Percentiles rank a stretch among this genome's conserved stretches.
phyloP scores from a whole-genome alignment of 2,329 filamentous ascomycete species.

The Cladosporium sp. region DNA sequence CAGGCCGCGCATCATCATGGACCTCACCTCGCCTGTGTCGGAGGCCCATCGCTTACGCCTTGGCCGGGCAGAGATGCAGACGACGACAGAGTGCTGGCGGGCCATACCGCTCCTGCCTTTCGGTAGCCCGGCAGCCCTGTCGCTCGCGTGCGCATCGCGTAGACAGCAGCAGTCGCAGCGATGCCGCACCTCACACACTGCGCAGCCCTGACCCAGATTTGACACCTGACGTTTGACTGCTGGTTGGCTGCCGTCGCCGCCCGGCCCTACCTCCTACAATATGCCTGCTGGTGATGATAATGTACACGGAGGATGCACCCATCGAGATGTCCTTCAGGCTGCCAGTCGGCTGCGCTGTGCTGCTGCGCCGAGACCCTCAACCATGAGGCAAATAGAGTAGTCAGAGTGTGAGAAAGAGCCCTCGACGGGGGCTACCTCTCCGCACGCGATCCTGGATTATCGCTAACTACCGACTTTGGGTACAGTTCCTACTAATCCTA shows the following conservation, averaged over 20 bases:
- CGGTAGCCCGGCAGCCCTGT: slow-evolving; percentile 9
- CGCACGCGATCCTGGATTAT: not conserved
- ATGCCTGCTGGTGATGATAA: not conserved
- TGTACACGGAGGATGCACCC: not conserved
- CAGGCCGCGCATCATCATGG: not conserved
- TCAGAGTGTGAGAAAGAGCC: slow-evolving; percentile 5
- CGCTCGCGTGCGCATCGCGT: slow-evolving; percentile 18
- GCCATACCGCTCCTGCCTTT: not conserved
- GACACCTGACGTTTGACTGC: not conserved
- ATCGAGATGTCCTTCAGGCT: slow-evolving; percentile 1
- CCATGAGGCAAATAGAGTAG: slow-evolving; percentile 16
- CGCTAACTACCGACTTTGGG: slow-evolving; percentile 3
- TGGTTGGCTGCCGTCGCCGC: slow-evolving; percentile 2
- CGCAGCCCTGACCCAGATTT: slow-evolving; percentile 5
- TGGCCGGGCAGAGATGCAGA: not conserved
- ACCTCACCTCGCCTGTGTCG: slow-evolving; percentile 10
- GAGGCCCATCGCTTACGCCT: not conserved
- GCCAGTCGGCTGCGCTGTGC: not conserved
- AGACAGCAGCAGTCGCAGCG: slow-evolving; percentile 9
- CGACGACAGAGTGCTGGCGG: not conserved
- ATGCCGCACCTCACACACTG: slow-evolving; percentile 6
- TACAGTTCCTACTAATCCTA: not conserved
- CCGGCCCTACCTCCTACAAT: not conserved
- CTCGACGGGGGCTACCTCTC: not conserved
- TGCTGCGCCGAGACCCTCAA: slow-evolving; percentile 5